Evolutionary conservation across 805 yeast species (phyloP), one percentile per base, ranked within the genome.

Genomic region (Candida qinlingensis): DNA sequence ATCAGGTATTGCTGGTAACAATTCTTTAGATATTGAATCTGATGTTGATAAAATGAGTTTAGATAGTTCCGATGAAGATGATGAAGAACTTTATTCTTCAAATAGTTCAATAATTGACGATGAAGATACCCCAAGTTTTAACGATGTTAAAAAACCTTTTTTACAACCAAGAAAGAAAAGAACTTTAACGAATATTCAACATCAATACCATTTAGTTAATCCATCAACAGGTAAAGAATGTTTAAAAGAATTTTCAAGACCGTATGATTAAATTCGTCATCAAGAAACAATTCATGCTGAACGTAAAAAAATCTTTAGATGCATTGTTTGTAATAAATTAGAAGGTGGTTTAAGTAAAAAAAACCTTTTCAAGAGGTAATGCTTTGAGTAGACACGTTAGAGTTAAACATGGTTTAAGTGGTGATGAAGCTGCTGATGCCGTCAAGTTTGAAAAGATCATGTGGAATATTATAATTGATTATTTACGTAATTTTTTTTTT

Each of bases 261-360:
- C 97, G 13, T 92, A 92, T 64, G 99, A 92, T 70, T 74, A 94
- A 61, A 85, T 91, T 28, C 80, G 99, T 59, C 99, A 92, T 67
- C 97, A 92, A 66, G 96, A 92, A 61, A 94, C 98, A 0, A 91
- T 92, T 47, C 99, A 92, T 66, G 94, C 97, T 1, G 76, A 86
- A 42, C 85, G 84, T 64, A 85, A 92, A 67, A 86, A 86, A 59
- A 81, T 85, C 43, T 94, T 83, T 72, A 82, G 86, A 63, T 92
- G 99, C 67, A 82, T 81, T 57, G 82, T 85, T 41, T 92, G 99
- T 69, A 94, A 69, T 26, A 58, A 64, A 47, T 67, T 70, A 3
- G 62, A 67, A 30, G 74, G 73, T 19, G 64, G 67, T 10, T 64
- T 66, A 39, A 71, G 73, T 28, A n/a, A 70, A 69, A 47, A 83